Conservation (phyloP, 371 early-diverging fungal species). For the Conidiobolus incongruus region DNA sequence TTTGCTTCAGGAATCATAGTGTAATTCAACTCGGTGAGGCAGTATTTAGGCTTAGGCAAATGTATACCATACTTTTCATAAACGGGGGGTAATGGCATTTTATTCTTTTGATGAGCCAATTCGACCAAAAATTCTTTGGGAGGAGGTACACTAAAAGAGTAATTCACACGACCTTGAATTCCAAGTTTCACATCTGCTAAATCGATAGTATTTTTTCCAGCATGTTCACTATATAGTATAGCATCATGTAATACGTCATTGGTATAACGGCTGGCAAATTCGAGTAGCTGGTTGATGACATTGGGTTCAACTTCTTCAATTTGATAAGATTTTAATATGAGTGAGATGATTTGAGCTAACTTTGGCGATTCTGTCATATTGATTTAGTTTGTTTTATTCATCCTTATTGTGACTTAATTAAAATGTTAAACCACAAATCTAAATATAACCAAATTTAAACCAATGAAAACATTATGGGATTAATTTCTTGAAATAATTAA, state of each 20-base stretch:
- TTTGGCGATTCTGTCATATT: constrained; percentile 5
- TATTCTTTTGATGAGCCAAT: constrained; percentile 72
- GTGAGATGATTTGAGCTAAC: constrained; percentile 79
- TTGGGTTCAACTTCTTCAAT: constrained; percentile 92
- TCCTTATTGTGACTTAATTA: not conserved
- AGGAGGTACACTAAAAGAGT: constrained; percentile 78
- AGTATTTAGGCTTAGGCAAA: constrained; percentile 78
- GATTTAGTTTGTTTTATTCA: too few species aligned
- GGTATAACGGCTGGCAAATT: constrained; percentile 86
- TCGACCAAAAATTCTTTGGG: constrained; percentile 74
- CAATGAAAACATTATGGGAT: not conserved
- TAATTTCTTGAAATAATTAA: too few species aligned
- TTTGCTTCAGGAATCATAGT: constrained; percentile 50
- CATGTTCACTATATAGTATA: constrained; percentile 82
- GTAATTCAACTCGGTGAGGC: constrained; percentile 72
- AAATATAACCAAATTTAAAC: too few species aligned
- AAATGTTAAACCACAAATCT: too few species aligned
- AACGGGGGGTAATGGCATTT: constrained; percentile 64
- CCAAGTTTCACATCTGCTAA: constrained; percentile 84
- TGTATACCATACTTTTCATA: constrained; percentile 77
- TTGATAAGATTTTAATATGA: constrained; percentile 77
- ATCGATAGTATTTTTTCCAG: constrained; percentile 57
- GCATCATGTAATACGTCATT: constrained; percentile 90
- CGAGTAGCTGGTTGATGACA: constrained; percentile 88
- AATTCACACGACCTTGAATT: constrained; percentile 69